These are phyloP conservation scores for Phascolomyces articulosus DNA, from an alignment of 371 early-diverging fungal species.

Conservation along the genomic window DNA sequence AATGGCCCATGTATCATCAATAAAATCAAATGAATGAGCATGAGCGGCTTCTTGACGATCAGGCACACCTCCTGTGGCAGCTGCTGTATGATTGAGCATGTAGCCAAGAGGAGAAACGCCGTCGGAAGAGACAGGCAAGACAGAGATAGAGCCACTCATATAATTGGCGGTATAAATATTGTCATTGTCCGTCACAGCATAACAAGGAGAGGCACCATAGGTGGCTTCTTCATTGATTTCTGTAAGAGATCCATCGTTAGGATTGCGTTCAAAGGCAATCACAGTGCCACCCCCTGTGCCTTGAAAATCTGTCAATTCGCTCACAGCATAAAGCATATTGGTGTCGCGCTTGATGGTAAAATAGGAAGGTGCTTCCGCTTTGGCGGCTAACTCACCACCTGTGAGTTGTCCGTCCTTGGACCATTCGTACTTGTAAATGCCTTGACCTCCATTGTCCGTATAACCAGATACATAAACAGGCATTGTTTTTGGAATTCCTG, in stretches of 20 bases:
- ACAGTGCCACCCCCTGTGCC: slow-evolving; percentile 30
- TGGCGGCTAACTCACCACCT: slow-evolving; percentile 23
- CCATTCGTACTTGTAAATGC: slow-evolving; percentile 44
- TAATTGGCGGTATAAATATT: slow-evolving; percentile 43
- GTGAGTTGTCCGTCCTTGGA: slow-evolving; percentile 27
- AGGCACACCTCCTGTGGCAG: slow-evolving; percentile 26
- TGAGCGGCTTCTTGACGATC: slow-evolving; percentile 49
- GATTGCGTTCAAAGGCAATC: slow-evolving; percentile 27
- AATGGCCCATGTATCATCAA: slow-evolving; percentile 10
- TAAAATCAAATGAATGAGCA: slow-evolving; percentile 40
- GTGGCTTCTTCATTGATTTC: slow-evolving; percentile 31
- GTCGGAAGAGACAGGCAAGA: slow-evolving; percentile 24
- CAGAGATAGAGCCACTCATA: slow-evolving; percentile 30
- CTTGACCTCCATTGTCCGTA: slow-evolving; percentile 31
- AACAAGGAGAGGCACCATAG: slow-evolving; percentile 38
- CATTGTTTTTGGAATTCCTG: not conserved
- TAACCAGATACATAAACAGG: slow-evolving; percentile 49
- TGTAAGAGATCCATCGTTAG: slow-evolving; percentile 21
- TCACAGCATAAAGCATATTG: slow-evolving; percentile 30
- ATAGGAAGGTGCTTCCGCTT: slow-evolving; percentile 32
- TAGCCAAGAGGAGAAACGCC: slow-evolving; percentile 6
- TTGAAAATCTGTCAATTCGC: slow-evolving; percentile 33
- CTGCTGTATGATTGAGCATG: slow-evolving; percentile 12
- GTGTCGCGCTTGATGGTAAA: slow-evolving; percentile 23
- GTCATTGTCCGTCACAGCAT: slow-evolving; percentile 24